phyloP scores from a whole-genome alignment of 106 monocot genomes.

The Allium fistulosum region DNA sequence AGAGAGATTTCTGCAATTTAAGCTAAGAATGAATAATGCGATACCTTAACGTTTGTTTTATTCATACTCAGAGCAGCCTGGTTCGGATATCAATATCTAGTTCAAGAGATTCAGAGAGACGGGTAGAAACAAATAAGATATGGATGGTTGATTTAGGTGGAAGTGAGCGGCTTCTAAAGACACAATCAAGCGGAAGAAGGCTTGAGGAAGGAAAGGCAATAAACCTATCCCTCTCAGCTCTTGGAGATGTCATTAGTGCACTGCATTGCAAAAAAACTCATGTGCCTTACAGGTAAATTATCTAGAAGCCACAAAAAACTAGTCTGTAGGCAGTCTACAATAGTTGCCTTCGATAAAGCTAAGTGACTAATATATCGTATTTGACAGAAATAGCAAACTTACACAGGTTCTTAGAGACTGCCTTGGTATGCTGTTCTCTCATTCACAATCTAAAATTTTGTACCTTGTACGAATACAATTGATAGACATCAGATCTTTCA shows the following conservation, averaged over 20 bases:
- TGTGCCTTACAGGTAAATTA: conserved; percentile 56
- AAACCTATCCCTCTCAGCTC: conserved; percentile 73
- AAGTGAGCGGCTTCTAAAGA: conserved; percentile 66
- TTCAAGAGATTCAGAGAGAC: conserved; percentile 21
- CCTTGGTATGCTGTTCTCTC: conserved; percentile 30
- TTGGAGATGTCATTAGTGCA: conserved; percentile 74
- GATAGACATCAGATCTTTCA: not conserved
- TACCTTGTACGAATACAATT: not conserved
- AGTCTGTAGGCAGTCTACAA: not conserved
- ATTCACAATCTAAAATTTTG: not conserved
- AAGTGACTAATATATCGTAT: not conserved
- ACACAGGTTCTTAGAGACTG: conserved; percentile 76
- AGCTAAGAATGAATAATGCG: not conserved
- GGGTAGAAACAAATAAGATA: conserved; percentile 56
- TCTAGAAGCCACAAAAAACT: not conserved
- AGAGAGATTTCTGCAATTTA: not conserved
- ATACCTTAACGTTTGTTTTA: no score
- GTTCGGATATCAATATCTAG: conserved; percentile 49
- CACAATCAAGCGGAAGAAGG: conserved; percentile 57
- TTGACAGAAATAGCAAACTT: conserved; percentile 81
- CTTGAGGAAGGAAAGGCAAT: conserved; percentile 80
- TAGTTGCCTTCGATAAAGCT: not conserved
- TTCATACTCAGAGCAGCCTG: conserved; percentile 35
- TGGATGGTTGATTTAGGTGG: conserved; percentile 84
- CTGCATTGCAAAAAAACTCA: conserved; percentile 53